Conservation (phyloP, 805 yeast species). For the Wickerhamomyces queroliae region DNA sequence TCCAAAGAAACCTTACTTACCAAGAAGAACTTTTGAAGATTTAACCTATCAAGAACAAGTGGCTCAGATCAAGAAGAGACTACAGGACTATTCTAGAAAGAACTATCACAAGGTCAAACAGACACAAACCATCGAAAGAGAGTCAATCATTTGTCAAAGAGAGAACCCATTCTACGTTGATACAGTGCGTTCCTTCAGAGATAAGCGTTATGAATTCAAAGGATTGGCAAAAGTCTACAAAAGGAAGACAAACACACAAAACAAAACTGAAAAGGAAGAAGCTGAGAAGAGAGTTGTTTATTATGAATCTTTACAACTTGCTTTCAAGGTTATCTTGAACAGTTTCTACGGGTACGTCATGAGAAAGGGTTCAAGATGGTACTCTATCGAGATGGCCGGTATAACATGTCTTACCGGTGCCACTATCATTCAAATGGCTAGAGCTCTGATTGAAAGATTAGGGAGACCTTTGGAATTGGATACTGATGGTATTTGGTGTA, state of each 20-base stretch:
- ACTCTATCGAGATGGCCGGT: constrained; percentile 99
- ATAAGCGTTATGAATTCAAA: constrained; percentile 92
- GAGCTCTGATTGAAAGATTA: constrained; percentile 81
- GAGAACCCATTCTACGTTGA: constrained; percentile 96
- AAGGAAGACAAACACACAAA: constrained; percentile 58
- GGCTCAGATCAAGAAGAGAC: constrained; percentile 61
- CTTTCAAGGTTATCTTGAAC: constrained; percentile 93
- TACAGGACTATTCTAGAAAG: constrained; percentile 80
- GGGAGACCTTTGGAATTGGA: constrained; percentile 96
- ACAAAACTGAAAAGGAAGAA: constrained; percentile 65
- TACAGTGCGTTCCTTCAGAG: constrained; percentile 92
- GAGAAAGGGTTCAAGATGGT: constrained; percentile 99
- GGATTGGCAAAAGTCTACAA: constrained; percentile 94
- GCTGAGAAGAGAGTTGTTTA: constrained; percentile 91
- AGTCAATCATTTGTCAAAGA: constrained; percentile 92
- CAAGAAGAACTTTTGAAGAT: constrained; percentile 66
- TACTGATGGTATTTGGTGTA: constrained; percentile 99
- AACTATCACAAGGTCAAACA: constrained; percentile 77
- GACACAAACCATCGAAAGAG: constrained; percentile 81
- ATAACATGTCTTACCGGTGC: constrained; percentile 98
- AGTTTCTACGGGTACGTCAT: constrained; percentile 97
- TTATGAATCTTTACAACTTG: constrained; percentile 92
- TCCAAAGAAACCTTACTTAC: constrained; percentile 46
- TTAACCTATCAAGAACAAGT: constrained; percentile 77
- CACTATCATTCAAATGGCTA: constrained; percentile 95